A percentile compares a stretch with the other conserved stretches of the same genome.
These are phyloP conservation scores for Bonia amplexicaulis DNA, from an alignment of 176 grass and related monocot species.

Conservation along the genomic window DNA sequence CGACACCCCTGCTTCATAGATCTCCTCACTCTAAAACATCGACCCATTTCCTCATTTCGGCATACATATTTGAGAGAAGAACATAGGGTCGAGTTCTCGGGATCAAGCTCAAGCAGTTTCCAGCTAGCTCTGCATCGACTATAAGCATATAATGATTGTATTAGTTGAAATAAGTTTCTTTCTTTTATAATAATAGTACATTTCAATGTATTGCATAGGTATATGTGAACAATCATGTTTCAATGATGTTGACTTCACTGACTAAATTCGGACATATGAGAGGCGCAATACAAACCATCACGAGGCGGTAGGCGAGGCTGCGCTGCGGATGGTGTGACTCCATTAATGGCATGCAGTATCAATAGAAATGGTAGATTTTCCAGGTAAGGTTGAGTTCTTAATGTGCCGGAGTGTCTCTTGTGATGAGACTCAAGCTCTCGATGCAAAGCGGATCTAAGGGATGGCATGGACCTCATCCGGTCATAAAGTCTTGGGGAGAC, in stretches of 20 bases:
- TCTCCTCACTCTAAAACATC: slow-evolving; percentile 59
- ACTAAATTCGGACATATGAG: background rate
- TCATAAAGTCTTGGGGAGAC: slow-evolving; percentile 53
- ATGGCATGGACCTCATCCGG: slow-evolving; percentile 24
- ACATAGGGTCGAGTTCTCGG: slow-evolving; percentile 66
- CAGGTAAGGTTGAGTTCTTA: slow-evolving; percentile 43
- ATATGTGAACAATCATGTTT: background rate
- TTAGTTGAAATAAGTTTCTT: background rate
- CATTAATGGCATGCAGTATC: slow-evolving; percentile 36
- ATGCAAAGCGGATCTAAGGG: slow-evolving; percentile 24
- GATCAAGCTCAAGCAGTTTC: slow-evolving; percentile 59
- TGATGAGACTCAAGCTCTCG: slow-evolving; percentile 39
- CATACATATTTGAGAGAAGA: slow-evolving; percentile 69
- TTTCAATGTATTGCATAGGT: background rate
- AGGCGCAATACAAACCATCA: slow-evolving; percentile 41
- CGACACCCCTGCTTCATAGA: slow-evolving; percentile 58
- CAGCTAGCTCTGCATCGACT: too few relatives aligned
- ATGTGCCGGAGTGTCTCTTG: slow-evolving; percentile 42
- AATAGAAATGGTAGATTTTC: slow-evolving; percentile 32
- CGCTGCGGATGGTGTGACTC: slow-evolving; percentile 28
- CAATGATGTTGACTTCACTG: background rate
- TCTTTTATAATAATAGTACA: background rate
- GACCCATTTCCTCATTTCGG: slow-evolving; percentile 54
- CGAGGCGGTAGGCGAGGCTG: slow-evolving; percentile 8
- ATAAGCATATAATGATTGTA: background rate